Percentiles rank a stretch among this genome's conserved stretches.
These are phyloP conservation scores for Magnolia kwangsiensis DNA, from an alignment of 164 flowering plant species.

Conservation along the genomic window DNA sequence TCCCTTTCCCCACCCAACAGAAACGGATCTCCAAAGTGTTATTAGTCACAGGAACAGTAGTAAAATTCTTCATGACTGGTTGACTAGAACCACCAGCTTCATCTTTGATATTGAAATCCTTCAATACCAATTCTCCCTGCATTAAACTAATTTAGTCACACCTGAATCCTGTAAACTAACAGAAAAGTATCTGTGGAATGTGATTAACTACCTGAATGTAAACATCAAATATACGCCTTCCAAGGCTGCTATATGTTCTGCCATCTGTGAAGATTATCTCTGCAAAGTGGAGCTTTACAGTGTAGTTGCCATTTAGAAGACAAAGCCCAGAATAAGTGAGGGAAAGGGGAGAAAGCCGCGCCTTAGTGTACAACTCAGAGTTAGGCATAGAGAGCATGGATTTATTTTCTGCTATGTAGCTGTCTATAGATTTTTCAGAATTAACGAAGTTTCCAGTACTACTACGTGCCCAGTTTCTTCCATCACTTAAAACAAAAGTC, in stretches of 20 bases:
- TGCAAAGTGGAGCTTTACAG: slow-evolving; percentile 61
- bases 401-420: slow-evolving; percentile 14
- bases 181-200: neutral
- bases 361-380: slow-evolving; percentile 46
- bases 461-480: slow-evolving; percentile 59
- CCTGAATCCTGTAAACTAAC: neutral
- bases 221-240: slow-evolving; percentile 62
- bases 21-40: slow-evolving; percentile 35
- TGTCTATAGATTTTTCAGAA: slow-evolving; percentile 31
- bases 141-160: neutral
- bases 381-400: slow-evolving; percentile 23
- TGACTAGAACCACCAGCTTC: slow-evolving; percentile 35
- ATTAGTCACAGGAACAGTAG: slow-evolving; percentile 20
- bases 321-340: slow-evolving; percentile 57
- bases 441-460: slow-evolving; percentile 81
- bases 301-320: slow-evolving; percentile 52
- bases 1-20: slow-evolving; percentile 47
- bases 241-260: slow-evolving; percentile 49
- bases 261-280: slow-evolving; percentile 63
- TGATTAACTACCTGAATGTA: slow-evolving; percentile 52
- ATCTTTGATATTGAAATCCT: slow-evolving; percentile 37
- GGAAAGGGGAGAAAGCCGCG: slow-evolving; percentile 58
- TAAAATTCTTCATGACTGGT: slow-evolving; percentile 15
- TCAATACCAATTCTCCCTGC: slow-evolving; percentile 28
- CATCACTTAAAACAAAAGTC: slow-evolving; percentile 20